Conservation (phyloP, 2,329 filamentous ascomycete genomes). For the Colletotrichum sublineola region DNA sequence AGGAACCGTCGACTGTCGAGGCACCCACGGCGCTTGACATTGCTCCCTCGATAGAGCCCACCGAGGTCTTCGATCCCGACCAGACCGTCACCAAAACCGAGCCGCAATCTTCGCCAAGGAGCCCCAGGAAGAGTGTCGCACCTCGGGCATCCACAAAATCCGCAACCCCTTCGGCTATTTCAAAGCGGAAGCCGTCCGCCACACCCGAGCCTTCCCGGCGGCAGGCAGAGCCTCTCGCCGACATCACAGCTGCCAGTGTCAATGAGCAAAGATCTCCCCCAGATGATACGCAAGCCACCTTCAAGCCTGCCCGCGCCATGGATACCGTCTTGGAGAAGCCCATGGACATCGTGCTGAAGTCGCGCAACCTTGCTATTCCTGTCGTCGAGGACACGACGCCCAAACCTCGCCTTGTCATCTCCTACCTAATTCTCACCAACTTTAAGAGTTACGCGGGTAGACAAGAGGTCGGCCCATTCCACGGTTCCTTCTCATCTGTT, state of each 20-base stretch:
- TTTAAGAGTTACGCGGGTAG: slow-evolving; percentile 99
- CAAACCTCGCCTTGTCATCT: slow-evolving; percentile 91
- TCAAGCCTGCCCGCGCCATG: slow-evolving; percentile 81
- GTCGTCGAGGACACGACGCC: slow-evolving; percentile 81
- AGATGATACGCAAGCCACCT: slow-evolving; percentile 62
- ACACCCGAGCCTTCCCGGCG: slow-evolving; percentile 68
- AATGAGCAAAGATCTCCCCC: slow-evolving; percentile 69
- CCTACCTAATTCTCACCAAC: slow-evolving; percentile 91
- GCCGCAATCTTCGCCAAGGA: slow-evolving; percentile 53
- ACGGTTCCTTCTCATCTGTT: slow-evolving; percentile 96
- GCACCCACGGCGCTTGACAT: slow-evolving; percentile 24
- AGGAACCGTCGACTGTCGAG: slow-evolving; percentile 62
- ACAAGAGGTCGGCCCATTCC: slow-evolving; percentile 96
- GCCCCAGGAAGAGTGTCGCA: slow-evolving; percentile 70
- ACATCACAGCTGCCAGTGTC: slow-evolving; percentile 77
- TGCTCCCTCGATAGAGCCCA: slow-evolving; percentile 49
- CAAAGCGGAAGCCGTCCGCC: slow-evolving; percentile 67
- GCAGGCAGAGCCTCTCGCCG: slow-evolving; percentile 72
- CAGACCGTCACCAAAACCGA: slow-evolving; percentile 49
- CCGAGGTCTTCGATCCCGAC: slow-evolving; percentile 53
- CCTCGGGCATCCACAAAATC: slow-evolving; percentile 55
- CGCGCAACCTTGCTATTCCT: slow-evolving; percentile 76
- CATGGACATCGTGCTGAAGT: slow-evolving; percentile 94
- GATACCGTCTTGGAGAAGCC: slow-evolving; percentile 86
- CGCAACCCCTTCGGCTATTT: slow-evolving; percentile 53